These are phyloP conservation scores for Xylariaceae sp. DNA, from an alignment of 2,329 filamentous ascomycete species.

Conservation along the genomic window DNA sequence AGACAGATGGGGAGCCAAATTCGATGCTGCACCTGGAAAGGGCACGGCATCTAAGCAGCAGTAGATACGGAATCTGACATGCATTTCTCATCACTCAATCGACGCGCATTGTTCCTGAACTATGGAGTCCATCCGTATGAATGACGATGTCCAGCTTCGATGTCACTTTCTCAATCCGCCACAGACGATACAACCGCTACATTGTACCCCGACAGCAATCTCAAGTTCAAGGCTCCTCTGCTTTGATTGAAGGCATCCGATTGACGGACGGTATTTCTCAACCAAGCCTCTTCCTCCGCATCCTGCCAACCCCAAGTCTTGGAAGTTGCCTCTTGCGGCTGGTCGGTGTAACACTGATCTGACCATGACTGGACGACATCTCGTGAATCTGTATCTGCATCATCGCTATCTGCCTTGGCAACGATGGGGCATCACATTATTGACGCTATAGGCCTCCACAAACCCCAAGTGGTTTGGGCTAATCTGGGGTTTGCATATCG, in stretches of 20 bases:
- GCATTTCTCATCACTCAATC: neutral
- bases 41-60: constrained; percentile 35
- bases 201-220: neutral
- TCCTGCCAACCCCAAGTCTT: neutral
- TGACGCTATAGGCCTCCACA: constrained; percentile 2
- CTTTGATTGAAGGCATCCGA: neutral
- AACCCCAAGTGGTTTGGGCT: constrained; percentile 3
- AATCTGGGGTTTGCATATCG: constrained; percentile 2
- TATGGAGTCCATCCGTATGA: neutral
- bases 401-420: constrained; percentile 10
- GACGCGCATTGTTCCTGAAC: neutral
- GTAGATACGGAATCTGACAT: neutral
- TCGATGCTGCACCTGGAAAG: constrained; percentile 44
- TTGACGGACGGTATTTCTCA: neutral
- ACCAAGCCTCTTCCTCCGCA: constrained; percentile 13
- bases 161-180: neutral
- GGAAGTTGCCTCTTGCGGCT: constrained; percentile 24
- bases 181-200: neutral
- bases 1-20: constrained; percentile 45
- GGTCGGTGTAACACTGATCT: constrained; percentile 20
- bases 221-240: neutral
- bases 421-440: neutral
- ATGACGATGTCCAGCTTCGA: neutral
- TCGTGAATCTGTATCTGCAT: neutral
- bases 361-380: neutral